Base-by-base conservation (phyloP, 176 grass and related monocot genomes). In the Chrysopogon serrulatus region DNA sequence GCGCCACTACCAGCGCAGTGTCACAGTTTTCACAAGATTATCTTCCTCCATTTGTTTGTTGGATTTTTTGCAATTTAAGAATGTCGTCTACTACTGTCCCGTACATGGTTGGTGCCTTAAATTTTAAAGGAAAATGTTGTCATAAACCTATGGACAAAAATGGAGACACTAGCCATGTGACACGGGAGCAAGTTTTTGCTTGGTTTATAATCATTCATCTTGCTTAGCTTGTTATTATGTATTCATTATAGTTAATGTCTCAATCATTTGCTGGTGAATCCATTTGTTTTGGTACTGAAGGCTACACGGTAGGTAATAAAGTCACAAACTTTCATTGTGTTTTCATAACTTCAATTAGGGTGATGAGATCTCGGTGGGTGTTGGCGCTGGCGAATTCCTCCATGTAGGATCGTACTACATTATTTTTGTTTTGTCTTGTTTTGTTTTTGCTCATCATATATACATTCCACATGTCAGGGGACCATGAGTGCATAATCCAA, bases 51-150 rank as follows among this genome's bases (percentile, higher is more conserved):
- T 68, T 16, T 68, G 27, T 69, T 76, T 12, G 4, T 65, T 49
- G 87, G 41, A 32, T n/a, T n/a, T 45, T 48, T 80, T 57, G 69
- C 68, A 69, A 33, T 80, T 81, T 69, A 80, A 81, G 51, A 69
- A 32, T n/a, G n/a, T n/a, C n/a, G n/a, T n/a, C n/a, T n/a, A n/a
- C n/a, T n/a, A n/a, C n/a, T 24, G n/a, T 26, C n/a, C 18, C 35
- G 71, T 64, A 71, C 31, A 57, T 7, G 36, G 32, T n/a, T 73
- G 54, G n/a, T 76, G 32, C 36, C 44, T 79, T 79, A 53, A 78
- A 78, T 78, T 51, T 4, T 26, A 16, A 76, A 76, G 5, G 32
- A 76, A 23, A 76, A 76, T n/a, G 10, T n/a, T 51, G 33, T 24
- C 7, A 1, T 57, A 37, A 0, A 4, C 34, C 53, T 39, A 27